Conservation (phyloP, 1,284 basidiomycete species). For the Trametes sp. region DNA sequence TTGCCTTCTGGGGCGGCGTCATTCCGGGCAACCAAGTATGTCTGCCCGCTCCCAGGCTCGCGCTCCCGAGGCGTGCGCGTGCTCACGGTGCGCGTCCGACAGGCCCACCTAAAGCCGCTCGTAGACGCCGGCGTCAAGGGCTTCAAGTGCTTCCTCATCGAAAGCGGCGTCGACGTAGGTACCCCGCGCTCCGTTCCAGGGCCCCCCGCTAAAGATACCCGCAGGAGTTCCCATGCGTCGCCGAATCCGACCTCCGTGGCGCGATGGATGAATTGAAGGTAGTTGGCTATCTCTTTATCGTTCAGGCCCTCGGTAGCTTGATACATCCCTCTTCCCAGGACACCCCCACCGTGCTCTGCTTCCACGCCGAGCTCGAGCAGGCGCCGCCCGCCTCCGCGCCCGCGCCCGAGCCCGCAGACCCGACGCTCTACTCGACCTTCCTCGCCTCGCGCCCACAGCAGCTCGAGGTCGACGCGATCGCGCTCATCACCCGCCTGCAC, state of each 20-base stretch:
- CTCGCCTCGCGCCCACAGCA: slow-evolving; percentile 81
- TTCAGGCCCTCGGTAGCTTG: not conserved
- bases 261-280: slow-evolving; percentile 84
- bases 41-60: not conserved
- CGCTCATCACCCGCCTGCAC: slow-evolving; percentile 74
- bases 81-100: slow-evolving; percentile 23
- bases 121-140: slow-evolving; percentile 85
- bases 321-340: slow-evolving; percentile 51
- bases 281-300: slow-evolving; percentile 1
- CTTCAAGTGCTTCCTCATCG: slow-evolving; percentile 95
- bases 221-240: slow-evolving; percentile 91
- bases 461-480: slow-evolving; percentile 82
- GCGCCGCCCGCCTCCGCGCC: not conserved
- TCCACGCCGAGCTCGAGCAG: slow-evolving; percentile 88
- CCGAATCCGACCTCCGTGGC: slow-evolving; percentile 67
- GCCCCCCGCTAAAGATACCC: slow-evolving; percentile 5
- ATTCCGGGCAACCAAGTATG: slow-evolving; percentile 87
- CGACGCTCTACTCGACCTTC: slow-evolving; percentile 80
- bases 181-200: not conserved
- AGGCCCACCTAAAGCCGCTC: slow-evolving; percentile 74
- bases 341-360: slow-evolving; percentile 75
- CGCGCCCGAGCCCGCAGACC: slow-evolving; percentile 42
- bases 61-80: not conserved
- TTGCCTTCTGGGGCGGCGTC: slow-evolving; percentile 95
- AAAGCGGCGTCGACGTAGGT: slow-evolving; percentile 89